Percentiles rank a stretch among this genome's conserved stretches.
Evolutionary conservation across 176 grass and related monocot genomes (phyloP).

Genomic region (Phoenix dactylifera): DNA sequence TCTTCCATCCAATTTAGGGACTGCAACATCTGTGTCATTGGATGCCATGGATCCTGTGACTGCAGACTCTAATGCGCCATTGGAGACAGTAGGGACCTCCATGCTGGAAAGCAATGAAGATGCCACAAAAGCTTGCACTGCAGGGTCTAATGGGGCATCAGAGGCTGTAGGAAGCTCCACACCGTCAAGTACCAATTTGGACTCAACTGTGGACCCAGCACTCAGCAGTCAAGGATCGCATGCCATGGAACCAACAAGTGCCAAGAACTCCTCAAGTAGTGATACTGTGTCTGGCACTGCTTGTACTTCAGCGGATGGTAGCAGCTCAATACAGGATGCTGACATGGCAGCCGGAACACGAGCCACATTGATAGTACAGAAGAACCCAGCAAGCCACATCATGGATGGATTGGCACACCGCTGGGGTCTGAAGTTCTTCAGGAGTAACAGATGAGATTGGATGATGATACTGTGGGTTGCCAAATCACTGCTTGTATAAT

Average conservation of each 20-base stretch:
- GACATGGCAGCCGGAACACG: constrained; percentile 50
- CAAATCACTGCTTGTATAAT: too few species aligned
- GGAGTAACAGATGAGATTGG: constrained; percentile 31
- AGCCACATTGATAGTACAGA: constrained; percentile 86
- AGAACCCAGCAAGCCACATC: constrained; percentile 43
- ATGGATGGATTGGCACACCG: constrained; percentile 74
- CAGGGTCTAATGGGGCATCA: too few species aligned
- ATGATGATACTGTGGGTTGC: too few species aligned
- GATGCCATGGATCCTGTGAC: constrained; percentile 16
- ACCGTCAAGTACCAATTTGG: neutral
- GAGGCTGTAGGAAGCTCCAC: constrained; percentile 9
- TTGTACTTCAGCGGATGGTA: constrained; percentile 14
- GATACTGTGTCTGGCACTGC: neutral
- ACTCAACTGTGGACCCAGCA: constrained; percentile 10
- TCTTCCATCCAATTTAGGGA: constrained; percentile 20
- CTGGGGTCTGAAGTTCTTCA: constrained; percentile 74
- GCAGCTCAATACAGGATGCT: constrained; percentile 20
- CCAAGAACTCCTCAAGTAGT: constrained; percentile 6
- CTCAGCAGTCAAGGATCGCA: constrained; percentile 20
- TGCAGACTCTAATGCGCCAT: constrained; percentile 8
- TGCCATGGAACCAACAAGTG: constrained; percentile 8
- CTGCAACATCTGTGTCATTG: constrained; percentile 27
- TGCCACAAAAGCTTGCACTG: too few species aligned
- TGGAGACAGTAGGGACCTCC: constrained; percentile 4
- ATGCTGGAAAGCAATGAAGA: too few species aligned